Evolutionary conservation across 768 basidiomycete species (phyloP).

Genomic region (Psilocybe tampanensis): DNA sequence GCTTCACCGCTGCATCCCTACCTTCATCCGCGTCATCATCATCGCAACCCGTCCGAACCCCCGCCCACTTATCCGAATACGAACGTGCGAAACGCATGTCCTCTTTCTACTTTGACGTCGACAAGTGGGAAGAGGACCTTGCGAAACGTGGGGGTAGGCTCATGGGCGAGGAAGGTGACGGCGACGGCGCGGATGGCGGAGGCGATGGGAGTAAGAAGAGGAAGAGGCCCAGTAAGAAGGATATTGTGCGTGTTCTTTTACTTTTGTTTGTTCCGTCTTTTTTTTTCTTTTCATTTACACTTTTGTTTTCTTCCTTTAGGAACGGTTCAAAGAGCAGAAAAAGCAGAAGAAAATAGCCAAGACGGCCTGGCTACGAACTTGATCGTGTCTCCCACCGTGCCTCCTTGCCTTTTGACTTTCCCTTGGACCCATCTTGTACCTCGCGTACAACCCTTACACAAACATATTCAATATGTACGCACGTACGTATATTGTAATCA

Average conservation of each 20-base stretch:
- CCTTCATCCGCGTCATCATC: conserved; percentile 37
- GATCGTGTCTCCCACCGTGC: background rate
- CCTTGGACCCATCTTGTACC: no score
- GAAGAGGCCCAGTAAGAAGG: conserved; percentile 80
- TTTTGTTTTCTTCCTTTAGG: conserved; percentile 42
- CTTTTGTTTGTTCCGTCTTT: background rate
- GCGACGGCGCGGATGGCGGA: conserved; percentile 46
- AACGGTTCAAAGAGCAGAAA: conserved; percentile 85
- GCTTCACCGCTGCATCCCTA: conserved; percentile 55
- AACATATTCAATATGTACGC: no score
- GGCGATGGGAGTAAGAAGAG: conserved; percentile 65
- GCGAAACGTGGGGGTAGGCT: conserved; percentile 45
- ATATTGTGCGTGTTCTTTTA: conserved; percentile 58
- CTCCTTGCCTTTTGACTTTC: no score
- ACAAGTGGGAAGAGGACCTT: conserved; percentile 75
- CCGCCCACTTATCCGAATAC: conserved; percentile 76
- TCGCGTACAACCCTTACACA: no score
- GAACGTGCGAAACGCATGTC: conserved; percentile 86
- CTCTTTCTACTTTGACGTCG: conserved; percentile 84
- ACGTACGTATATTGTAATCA: no score
- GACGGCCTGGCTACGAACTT: conserved; percentile 85
- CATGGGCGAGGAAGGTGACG: conserved; percentile 34
- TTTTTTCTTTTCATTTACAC: background rate
- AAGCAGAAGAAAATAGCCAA: conserved; percentile 82
- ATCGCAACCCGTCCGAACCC: conserved; percentile 48